Percentiles rank a stretch among this genome's conserved stretches.
Conservation (phyloP, 371 early-diverging fungal species). For the Lichtheimia corymbifera region DNA sequence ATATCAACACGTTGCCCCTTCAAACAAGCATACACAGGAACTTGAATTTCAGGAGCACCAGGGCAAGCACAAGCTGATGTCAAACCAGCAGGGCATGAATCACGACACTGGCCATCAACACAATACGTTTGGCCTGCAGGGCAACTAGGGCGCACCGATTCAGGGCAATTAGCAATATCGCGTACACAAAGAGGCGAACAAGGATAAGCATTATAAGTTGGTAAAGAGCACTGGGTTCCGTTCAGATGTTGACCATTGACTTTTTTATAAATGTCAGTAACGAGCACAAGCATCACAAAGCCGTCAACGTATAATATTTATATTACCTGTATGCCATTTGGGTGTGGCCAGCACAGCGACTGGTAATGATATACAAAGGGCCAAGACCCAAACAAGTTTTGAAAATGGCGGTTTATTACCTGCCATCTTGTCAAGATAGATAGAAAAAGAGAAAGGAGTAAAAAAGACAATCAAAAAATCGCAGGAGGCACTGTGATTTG, state of each 20-base stretch:
- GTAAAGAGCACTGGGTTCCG: constrained; percentile 47
- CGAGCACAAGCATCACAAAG: too few species aligned
- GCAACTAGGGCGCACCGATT: constrained; percentile 33
- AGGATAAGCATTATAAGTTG: constrained; percentile 33
- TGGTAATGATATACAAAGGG: too few species aligned
- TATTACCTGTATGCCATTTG: too few species aligned
- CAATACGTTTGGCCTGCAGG: constrained; percentile 47
- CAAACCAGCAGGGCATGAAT: constrained; percentile 30
- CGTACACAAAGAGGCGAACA: constrained; percentile 57
- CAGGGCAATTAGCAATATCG: constrained; percentile 43
- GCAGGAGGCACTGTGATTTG: too few species aligned
- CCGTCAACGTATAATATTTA: too few species aligned
- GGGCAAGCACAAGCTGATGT: constrained; percentile 42
- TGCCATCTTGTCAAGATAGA: too few species aligned
- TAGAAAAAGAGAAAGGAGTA: too few species aligned
- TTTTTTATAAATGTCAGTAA: too few species aligned
- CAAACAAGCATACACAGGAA: constrained; percentile 15
- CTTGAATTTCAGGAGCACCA: constrained; percentile 31
- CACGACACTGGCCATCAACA: constrained; percentile 53
- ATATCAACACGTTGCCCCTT: constrained; percentile 31
- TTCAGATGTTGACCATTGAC: constrained; percentile 44
- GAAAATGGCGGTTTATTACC: too few species aligned
- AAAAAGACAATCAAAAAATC: too few species aligned
- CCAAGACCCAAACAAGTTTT: too few species aligned
- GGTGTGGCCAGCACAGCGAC: too few species aligned